phyloP scores from a whole-genome alignment of 2,329 filamentous ascomycete species.

The Cryphonectria naterciae region DNA sequence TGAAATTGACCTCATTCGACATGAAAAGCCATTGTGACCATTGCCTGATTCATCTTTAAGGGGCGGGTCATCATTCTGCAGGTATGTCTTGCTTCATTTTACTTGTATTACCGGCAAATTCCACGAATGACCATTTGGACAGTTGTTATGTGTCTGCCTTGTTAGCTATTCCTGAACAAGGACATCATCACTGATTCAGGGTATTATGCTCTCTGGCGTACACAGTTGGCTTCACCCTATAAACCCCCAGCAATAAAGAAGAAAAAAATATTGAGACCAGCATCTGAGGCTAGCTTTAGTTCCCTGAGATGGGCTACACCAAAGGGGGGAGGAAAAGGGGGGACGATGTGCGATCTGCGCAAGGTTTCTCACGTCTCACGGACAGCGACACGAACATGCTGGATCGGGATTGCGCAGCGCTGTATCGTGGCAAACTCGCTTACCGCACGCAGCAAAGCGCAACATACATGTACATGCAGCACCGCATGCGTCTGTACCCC shows the following conservation, averaged over 20 bases:
- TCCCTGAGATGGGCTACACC: not conserved
- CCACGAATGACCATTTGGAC: constrained; percentile 1
- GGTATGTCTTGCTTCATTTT: constrained; percentile 20
- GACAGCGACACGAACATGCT: constrained; percentile 6
- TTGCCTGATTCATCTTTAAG: constrained; percentile 9
- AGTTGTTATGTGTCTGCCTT: constrained; percentile 24
- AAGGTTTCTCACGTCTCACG: constrained; percentile 11
- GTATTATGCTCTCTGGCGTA: not conserved
- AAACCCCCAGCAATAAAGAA: not conserved
- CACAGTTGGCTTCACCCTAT: constrained; percentile 11
- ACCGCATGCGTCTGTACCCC: constrained; percentile 10
- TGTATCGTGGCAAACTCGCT: constrained; percentile 25
- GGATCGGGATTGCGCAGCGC: constrained; percentile 24
- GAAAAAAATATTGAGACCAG: not conserved
- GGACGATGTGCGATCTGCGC: not conserved
- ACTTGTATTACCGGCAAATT: constrained; percentile 6
- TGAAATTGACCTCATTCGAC: not conserved
- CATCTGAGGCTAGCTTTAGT: constrained; percentile 35
- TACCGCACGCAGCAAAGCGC: constrained; percentile 19
- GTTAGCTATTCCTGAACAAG: not conserved
- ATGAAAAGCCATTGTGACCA: not conserved
- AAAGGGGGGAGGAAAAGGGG: not conserved
- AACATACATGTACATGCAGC: constrained; percentile 8
- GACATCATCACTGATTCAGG: constrained; percentile 10
- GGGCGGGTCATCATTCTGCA: constrained; percentile 8